These are phyloP conservation scores for Candida ortonii DNA, from an alignment of 805 yeast species.

Conservation along the genomic window DNA sequence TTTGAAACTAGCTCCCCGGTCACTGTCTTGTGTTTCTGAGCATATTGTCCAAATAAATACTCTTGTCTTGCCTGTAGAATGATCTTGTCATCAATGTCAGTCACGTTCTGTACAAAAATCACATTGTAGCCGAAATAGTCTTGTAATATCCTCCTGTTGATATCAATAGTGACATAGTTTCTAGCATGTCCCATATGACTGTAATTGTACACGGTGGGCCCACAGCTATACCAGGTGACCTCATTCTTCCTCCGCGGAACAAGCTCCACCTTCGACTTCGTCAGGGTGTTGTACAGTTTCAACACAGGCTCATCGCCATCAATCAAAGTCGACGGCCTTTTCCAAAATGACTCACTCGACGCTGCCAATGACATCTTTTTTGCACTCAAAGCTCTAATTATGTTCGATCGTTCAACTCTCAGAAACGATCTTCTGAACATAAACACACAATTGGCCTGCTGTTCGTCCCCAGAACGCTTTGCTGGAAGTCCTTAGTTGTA, in stretches of 20 bases:
- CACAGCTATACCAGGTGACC: constrained; percentile 96
- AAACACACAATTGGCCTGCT: too few relatives aligned
- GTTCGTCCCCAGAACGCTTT: too few relatives aligned
- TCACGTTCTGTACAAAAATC: constrained; percentile 89
- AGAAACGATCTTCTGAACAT: constrained; percentile 1
- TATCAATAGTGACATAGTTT: constrained; percentile 92
- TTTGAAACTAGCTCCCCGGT: constrained; percentile 37
- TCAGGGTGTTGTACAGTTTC: constrained; percentile 77
- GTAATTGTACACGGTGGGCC: constrained; percentile 96
- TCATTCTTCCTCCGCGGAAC: constrained; percentile 61
- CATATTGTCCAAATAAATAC: constrained; percentile 66
- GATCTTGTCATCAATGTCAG: constrained; percentile 98
- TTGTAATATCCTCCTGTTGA: constrained; percentile 82
- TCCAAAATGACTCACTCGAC: too few relatives aligned
- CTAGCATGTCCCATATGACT: constrained; percentile 99
- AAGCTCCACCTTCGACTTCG: constrained; percentile 76
- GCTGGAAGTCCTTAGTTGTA: too few relatives aligned
- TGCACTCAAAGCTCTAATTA: too few relatives aligned
- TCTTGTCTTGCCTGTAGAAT: constrained; percentile 92
- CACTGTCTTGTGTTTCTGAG: constrained; percentile 32
- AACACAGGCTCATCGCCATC: constrained; percentile 38
- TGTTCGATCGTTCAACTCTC: too few relatives aligned
- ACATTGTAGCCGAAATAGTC: constrained; percentile 91
- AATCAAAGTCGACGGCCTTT: too few relatives aligned
- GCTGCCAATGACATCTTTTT: too few relatives aligned